A percentile compares a stretch with the other conserved stretches of the same genome.
These are phyloP conservation scores for Globisporangium paddicum DNA, from an alignment of 352 stramenopile genomes.

Conservation along the genomic window DNA sequence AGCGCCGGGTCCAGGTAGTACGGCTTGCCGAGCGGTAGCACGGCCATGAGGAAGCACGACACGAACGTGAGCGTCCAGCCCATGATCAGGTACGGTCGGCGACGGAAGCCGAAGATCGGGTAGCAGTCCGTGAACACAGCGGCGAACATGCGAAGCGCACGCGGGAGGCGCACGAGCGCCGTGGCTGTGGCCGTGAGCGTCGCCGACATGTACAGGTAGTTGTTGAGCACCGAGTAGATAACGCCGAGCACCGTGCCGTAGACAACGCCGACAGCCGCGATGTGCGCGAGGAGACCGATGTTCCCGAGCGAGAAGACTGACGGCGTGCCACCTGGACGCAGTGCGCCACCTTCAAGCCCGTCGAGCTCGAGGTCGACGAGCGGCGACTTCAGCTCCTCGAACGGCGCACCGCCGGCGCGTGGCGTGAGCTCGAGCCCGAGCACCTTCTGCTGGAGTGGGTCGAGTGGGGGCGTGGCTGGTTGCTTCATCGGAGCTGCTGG, in stretches of 20 bases:
- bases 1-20: constrained; percentile 35
- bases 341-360: constrained; percentile 23
- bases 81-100: constrained; percentile 76
- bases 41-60: constrained; percentile 39
- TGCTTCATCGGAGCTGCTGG: neutral
- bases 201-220: constrained; percentile 57
- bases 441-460: constrained; percentile 1
- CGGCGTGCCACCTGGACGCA: constrained; percentile 30
- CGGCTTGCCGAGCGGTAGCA: constrained; percentile 37
- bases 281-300: constrained; percentile 43
- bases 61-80: constrained; percentile 47
- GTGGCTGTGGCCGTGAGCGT: constrained; percentile 37
- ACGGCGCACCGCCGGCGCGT: neutral
- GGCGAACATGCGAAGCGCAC: constrained; percentile 44
- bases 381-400: constrained; percentile 7
- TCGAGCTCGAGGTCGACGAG: constrained; percentile 2
- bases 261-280: constrained; percentile 36
- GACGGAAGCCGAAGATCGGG: constrained; percentile 74
- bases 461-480: neutral
- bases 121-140: constrained; percentile 75
- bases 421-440: neutral
- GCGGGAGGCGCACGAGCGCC: constrained; percentile 37
- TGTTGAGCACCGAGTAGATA: constrained; percentile 51
- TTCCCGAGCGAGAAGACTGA: constrained; percentile 32
- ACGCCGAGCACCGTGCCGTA: constrained; percentile 32